These are phyloP conservation scores for Steccherinum ochraceum DNA, from an alignment of 768 basidiomycete genomes.

Conservation along the genomic window DNA sequence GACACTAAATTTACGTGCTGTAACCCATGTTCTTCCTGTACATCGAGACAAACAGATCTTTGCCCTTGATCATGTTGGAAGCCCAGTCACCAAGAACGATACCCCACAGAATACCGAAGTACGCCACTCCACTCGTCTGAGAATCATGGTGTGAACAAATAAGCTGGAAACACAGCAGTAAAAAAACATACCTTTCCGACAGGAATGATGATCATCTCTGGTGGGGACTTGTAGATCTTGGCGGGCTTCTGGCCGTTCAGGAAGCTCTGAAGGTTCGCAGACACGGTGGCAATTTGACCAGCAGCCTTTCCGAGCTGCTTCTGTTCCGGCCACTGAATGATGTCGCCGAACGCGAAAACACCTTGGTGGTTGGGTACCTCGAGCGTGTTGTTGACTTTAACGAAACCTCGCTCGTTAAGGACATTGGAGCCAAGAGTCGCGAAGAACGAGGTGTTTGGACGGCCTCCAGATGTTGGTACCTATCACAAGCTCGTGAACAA, in stretches of 20 bases:
- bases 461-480: constrained; percentile 25
- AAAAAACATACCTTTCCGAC: constrained; percentile 40
- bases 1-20: too few relatives aligned
- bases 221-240: constrained; percentile 41
- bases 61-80: constrained; percentile 20
- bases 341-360: constrained; percentile 64
- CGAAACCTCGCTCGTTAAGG: constrained; percentile 31
- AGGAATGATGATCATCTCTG: constrained; percentile 49
- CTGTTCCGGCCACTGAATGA: constrained; percentile 58
- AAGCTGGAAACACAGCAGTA: background rate
- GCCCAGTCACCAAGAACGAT: constrained; percentile 22
- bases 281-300: constrained; percentile 27
- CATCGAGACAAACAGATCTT: constrained; percentile 18
- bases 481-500: too few relatives aligned
- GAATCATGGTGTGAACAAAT: too few relatives aligned
- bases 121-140: constrained; percentile 23
- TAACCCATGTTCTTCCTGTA: constrained; percentile 4
- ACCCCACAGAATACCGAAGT: constrained; percentile 24
- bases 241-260: constrained; percentile 30
- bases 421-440: constrained; percentile 29
- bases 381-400: constrained; percentile 52
- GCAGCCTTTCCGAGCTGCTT: constrained; percentile 47
- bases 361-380: constrained; percentile 44
- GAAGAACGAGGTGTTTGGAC: constrained; percentile 51
- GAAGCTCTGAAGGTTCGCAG: constrained; percentile 41